Evolutionary conservation across 2,329 filamentous ascomycete genomes (phyloP).

Genomic region (Cladophialophora chaetospira): DNA sequence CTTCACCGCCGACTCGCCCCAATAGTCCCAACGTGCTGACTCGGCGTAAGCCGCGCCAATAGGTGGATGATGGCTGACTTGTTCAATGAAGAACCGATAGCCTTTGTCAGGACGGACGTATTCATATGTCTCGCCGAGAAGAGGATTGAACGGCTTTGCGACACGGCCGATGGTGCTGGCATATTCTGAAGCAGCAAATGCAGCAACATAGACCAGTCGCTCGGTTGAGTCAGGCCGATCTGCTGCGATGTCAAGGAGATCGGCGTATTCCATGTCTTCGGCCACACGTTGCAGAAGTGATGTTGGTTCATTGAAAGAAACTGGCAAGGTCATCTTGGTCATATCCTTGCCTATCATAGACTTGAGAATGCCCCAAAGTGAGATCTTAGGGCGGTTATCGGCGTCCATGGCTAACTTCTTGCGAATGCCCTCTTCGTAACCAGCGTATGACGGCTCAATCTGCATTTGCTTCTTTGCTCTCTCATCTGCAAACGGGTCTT

Average conservation of each 20-base stretch:
- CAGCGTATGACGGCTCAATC: slow-evolving; percentile 76
- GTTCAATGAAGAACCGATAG: slow-evolving; percentile 97
- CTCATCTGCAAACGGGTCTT: slow-evolving; percentile 46
- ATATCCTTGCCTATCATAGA: slow-evolving; percentile 99
- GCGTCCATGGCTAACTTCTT: slow-evolving; percentile 82
- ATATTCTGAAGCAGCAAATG: slow-evolving; percentile 94
- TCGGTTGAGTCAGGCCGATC: slow-evolving; percentile 85
- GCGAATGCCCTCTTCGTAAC: slow-evolving; percentile 87
- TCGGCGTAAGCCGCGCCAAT: slow-evolving; percentile 93
- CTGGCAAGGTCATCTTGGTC: slow-evolving; percentile 98
- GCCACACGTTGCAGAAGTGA: slow-evolving; percentile 91
- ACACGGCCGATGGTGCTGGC: slow-evolving; percentile 95
- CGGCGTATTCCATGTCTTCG: slow-evolving; percentile 97
- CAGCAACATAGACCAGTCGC: slow-evolving; percentile 89
- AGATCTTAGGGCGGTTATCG: slow-evolving; percentile 90
- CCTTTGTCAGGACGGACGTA: slow-evolving; percentile 95
- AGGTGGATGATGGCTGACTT: slow-evolving; percentile 96
- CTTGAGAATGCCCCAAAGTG: slow-evolving; percentile 94
- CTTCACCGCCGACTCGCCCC: slow-evolving; percentile 88
- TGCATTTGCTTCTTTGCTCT: slow-evolving; percentile 58
- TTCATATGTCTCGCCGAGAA: slow-evolving; percentile 95
- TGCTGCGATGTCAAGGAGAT: slow-evolving; percentile 85
- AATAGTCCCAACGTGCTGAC: slow-evolving; percentile 93
- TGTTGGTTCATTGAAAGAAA: slow-evolving; percentile 98
- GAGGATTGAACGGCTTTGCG: slow-evolving; percentile 96